Percentiles rank a stretch among this genome's conserved stretches.
These are phyloP conservation scores for Mrakia hoshinonis DNA, from an alignment of 768 basidiomycete species.

Conservation along the genomic window DNA sequence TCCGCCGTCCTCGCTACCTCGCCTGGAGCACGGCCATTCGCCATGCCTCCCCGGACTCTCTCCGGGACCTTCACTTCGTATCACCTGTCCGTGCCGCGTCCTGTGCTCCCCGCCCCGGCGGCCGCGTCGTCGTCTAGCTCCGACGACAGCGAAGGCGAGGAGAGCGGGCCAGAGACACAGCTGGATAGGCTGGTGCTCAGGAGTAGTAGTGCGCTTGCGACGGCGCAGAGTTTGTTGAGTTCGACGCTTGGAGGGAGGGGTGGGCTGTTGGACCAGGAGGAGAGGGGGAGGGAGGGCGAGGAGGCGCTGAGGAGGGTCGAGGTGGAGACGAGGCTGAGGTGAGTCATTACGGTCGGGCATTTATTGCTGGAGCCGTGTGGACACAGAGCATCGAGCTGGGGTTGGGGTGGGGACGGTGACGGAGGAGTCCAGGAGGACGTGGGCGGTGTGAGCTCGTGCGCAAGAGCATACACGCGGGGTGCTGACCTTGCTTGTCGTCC, in stretches of 20 bases:
- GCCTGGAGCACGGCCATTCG: background rate
- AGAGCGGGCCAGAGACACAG: background rate
- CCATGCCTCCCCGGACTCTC: background rate
- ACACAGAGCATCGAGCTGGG: background rate
- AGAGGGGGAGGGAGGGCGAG: conserved; percentile 1
- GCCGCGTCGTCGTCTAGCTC: background rate
- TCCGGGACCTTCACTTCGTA: background rate
- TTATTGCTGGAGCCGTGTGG: background rate
- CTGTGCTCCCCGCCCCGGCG: background rate
- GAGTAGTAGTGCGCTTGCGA: background rate
- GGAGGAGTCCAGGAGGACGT: background rate
- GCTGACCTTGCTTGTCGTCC: background rate
- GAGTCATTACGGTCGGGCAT: background rate
- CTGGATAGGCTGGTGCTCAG: background rate
- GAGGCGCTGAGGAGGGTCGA: background rate
- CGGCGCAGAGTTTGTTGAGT: background rate
- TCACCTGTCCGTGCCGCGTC: conserved; percentile 2
- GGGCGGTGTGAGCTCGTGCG: background rate
- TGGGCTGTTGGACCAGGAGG: background rate
- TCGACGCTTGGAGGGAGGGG: background rate
- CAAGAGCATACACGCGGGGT: background rate
- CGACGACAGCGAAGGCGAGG: background rate
- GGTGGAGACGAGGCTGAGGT: conserved; percentile 7
- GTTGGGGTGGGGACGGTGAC: background rate
- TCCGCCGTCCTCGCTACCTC: background rate